phyloP scores from a whole-genome alignment of 768 basidiomycete genomes.

The Epithele typhae region DNA sequence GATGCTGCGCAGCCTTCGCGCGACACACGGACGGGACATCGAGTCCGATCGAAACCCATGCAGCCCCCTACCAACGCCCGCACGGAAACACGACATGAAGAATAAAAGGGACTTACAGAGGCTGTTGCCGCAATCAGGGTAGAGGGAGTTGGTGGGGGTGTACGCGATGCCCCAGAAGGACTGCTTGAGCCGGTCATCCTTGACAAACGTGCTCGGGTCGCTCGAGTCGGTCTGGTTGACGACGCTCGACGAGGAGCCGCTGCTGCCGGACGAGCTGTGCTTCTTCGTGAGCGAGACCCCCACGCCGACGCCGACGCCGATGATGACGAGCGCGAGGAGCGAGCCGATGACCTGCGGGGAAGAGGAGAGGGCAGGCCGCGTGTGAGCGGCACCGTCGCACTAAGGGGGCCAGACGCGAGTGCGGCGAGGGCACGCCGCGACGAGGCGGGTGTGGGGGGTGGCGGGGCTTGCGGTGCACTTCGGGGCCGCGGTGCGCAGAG shows the following conservation, averaged over 20 bases:
- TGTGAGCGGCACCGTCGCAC: background rate
- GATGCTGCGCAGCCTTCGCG: no score
- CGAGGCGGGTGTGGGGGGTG: no score
- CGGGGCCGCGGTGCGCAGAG: background rate
- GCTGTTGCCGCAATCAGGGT: constrained; percentile 63
- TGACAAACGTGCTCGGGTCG: constrained; percentile 76
- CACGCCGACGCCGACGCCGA: constrained; percentile 54
- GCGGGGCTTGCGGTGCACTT: background rate
- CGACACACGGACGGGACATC: background rate
- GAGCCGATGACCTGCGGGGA: constrained; percentile 47
- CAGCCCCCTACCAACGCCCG: no score
- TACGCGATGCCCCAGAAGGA: constrained; percentile 87
- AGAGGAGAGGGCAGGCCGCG: no score
- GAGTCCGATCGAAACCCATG: no score
- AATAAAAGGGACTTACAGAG: constrained; percentile 27
- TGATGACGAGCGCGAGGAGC: constrained; percentile 39
- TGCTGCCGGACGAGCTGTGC: constrained; percentile 30
- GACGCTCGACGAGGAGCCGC: constrained; percentile 13
- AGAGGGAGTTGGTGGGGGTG: constrained; percentile 70
- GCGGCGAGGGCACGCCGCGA: no score
- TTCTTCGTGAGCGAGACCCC: constrained; percentile 64
- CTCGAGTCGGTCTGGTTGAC: constrained; percentile 42
- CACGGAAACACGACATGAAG: no score
- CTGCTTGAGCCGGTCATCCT: constrained; percentile 63
- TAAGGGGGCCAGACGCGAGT: no score